Conservation (phyloP, 108 stramenopile genomes). For the Stephanodiscus triporus region DNA sequence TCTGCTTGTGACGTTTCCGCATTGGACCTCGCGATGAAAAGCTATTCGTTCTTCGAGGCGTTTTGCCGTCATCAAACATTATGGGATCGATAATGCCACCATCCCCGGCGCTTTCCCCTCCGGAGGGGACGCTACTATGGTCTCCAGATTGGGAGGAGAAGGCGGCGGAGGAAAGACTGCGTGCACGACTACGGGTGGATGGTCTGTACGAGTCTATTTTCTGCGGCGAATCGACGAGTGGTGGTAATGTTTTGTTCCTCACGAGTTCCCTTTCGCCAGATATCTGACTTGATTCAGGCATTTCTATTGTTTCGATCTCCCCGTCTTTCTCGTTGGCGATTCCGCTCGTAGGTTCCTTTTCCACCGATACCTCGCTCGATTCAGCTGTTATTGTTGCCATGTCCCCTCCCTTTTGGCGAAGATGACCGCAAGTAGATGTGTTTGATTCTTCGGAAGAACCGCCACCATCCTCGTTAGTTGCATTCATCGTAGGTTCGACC, state of each 20-base stretch:
- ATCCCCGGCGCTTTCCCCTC: constrained; percentile 24
- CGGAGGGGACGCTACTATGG: constrained; percentile 2
- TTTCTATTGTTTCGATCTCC: background rate
- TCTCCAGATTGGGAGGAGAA: constrained; percentile 1
- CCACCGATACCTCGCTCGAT: background rate
- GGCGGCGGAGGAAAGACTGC: constrained; percentile 38
- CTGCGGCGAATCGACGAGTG: background rate
- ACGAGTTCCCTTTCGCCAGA: background rate
- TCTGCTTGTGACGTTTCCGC: constrained; percentile 36
- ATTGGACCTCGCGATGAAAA: constrained; percentile 33
- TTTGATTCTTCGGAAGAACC: background rate
- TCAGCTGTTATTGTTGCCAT: background rate
- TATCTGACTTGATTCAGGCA: background rate
- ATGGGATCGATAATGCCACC: background rate
- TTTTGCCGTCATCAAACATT: constrained; percentile 33
- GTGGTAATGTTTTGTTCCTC: background rate
- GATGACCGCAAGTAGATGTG: background rate
- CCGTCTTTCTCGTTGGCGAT: background rate
- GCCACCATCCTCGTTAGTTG: background rate
- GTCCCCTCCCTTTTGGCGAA: background rate
- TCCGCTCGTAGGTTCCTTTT: background rate
- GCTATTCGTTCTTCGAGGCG: constrained; percentile 32
- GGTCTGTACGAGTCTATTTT: constrained; percentile 6
- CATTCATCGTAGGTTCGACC: background rate
- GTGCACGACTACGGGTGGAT: constrained; percentile 29